Base-by-base conservation (phyloP, 2,329 filamentous ascomycete species). In the Ophiostoma fasciatum region DNA sequence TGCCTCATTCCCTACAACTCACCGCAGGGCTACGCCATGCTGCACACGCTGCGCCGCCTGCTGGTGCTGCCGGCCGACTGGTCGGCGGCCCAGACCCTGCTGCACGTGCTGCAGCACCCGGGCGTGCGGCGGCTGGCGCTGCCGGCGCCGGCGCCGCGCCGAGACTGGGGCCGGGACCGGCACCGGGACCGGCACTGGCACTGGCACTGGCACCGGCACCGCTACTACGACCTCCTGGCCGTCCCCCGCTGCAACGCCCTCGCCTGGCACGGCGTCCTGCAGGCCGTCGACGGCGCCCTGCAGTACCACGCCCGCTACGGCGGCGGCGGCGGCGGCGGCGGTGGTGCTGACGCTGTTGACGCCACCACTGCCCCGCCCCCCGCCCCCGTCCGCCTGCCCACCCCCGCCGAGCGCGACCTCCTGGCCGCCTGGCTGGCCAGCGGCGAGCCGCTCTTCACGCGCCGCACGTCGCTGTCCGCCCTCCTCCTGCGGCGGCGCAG, bases 81-180 rank as follows among this genome's bases (percentile, higher is more conserved):
- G 32, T 23, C 37, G 0, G 14, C 37, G 5, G 26, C 28, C 0
- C 27, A 22, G 11, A 35, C 38, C 7, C 40, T 44, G 13, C 10
- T 42, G 17, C 33, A 30, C 31, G 5, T 44, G 10, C 39, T 44
- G 30, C 17, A 28, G 29, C 40, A 34, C 26, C 22, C 35, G 20
- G 30, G 35, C 10, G 18, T 40, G 18, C 41, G 38, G n/a, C 19
- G 14, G 13, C 19, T 37, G 11, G 29, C 21, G 15, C 29, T 30
- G 20, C 32, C 30, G n/a, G 15, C 13, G 5, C 10, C 18, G 3
- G 19, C n/a, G 8, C 9, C n/a, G 9, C 25, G 25, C 25, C n/a
- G 27, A 15, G 5, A 17, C 20, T 6, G 20, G 6, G 20, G 20
- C 10, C 5, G 10, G 6, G 20, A 22, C 10, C 10, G 6, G 20